Evolutionary conservation across 768 basidiomycete genomes (phyloP), one percentile per base, ranked within the genome.

Genomic region (Daedalea quercina): DNA sequence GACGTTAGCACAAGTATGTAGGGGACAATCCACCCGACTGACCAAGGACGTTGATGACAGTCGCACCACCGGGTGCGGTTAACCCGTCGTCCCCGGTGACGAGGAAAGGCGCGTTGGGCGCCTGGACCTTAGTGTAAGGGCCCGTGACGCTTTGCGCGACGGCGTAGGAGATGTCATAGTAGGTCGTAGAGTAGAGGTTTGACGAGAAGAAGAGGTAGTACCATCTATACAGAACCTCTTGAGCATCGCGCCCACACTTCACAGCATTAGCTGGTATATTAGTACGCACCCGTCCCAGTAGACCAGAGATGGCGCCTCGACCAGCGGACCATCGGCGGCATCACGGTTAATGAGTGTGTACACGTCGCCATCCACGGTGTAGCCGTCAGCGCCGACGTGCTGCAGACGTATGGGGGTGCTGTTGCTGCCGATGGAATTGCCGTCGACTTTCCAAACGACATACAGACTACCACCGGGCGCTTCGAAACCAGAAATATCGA

Each of bases 361-460:
- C n/a, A 59, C 62, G 45, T 57, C 51, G 17, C 65, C 67, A 50
- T 65, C 55, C 26, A 44, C 42, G 22, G 51, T 52, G 24, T 44
- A 26, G 7, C 51, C 51, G 43, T 52, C 42, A 7, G 63, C 57
- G 19, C 54, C 63, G 47, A 70, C 46, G 37, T 60, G 41, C 53
- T 67, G 67, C n/a, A 67, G 48, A 55, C 64, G 62, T 53, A 67
- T 63, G 0, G 64, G 64, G 25, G 63, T 66, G 19, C 65, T 65
- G 7, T 63, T 66, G 23, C 64, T 59, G 17, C 67, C 65, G 42
- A 64, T 56, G 31, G 57, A 65, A 59, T 66, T 70, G 3, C 69
- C 69, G 42, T 70, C 69, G n/a, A 70, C 61, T 53, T 67, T 67
- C 51, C 57, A 52, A 55, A 67, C 11, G 65, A 64, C 24, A 66